Evolutionary conservation across 2,329 filamentous ascomycete genomes (phyloP), one percentile per base, ranked within the genome.

Genomic region (Hortaea sp.): DNA sequence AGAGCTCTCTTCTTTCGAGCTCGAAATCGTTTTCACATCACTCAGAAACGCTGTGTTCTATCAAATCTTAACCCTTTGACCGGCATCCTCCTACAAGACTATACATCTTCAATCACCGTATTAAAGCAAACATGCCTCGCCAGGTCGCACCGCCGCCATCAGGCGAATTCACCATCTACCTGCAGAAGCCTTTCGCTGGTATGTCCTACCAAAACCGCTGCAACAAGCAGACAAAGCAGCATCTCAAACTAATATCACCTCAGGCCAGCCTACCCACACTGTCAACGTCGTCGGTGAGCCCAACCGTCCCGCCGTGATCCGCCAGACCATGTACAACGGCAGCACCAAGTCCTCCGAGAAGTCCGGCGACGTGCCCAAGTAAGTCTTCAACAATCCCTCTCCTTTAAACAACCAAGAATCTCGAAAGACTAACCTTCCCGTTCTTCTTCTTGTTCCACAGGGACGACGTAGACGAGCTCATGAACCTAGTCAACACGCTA

Each of bases 221-320:
- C 2, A 20, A 13, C 9, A 3, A n/a, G 20, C 10, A 20, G 38
- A 10, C 10, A 10, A 5, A 29, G 9, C 29, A 28, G 5, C 38
- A 3, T 4, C 6, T 13, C 20, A 30, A n/a, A 42, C 57, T 53
- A 50, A 57, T 29, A 49, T 41, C 6, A 20, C 7, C 34, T 54
- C 13, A 63, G 66, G 66, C 55, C 54, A 48, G 9, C 49, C 57
- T 12, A 55, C 49, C 7, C 54, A 61, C 54, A 61, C 57, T 35
- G 56, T 70, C 48, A 65, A 68, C 49, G 62, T 70, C 44, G 65
- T 66, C 32, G 66, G 67, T 49, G 64, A 66, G 53, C 63, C 62
- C 41, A 67, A 69, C 55, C 63, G 66, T 39, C 53, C 63, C 11
- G 67, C 67, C 40, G 58, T 54, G 43, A 58, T 68, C 46, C 58